Evolutionary conservation across 441 rosid genomes (phyloP).

Genomic region (Syzygium syzygioides): DNA sequence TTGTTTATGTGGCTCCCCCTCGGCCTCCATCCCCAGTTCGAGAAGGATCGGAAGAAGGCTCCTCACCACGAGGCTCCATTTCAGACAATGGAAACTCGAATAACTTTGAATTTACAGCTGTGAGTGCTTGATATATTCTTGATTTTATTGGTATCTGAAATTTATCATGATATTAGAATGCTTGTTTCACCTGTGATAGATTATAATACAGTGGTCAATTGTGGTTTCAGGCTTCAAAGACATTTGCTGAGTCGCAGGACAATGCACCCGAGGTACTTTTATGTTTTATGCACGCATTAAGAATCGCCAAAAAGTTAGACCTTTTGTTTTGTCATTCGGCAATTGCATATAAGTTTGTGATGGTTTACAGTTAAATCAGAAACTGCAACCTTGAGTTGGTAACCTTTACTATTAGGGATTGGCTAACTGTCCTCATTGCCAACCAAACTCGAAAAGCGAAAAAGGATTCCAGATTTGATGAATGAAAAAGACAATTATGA

Average conservation of each 20-base stretch:
- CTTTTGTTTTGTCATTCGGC: neutral
- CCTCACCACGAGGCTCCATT: conserved; percentile 64
- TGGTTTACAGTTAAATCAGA: neutral
- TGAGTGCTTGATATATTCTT: conserved; percentile 12
- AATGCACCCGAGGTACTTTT: conserved; percentile 47
- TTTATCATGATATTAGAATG: neutral
- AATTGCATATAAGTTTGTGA: neutral
- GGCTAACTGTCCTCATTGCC: neutral
- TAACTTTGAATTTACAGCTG: conserved; percentile 31
- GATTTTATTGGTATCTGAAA: neutral
- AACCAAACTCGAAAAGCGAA: neutral
- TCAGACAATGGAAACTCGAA: conserved; percentile 49
- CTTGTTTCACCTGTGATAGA: neutral
- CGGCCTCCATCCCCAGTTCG: conserved; percentile 79
- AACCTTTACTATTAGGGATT: neutral
- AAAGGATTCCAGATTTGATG: neutral
- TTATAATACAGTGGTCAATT: neutral
- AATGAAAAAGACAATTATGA: neutral
- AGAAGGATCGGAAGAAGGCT: conserved; percentile 87
- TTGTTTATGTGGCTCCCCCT: conserved; percentile 72
- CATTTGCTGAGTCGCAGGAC: conserved; percentile 39
- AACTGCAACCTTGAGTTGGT: neutral
- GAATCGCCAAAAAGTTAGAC: neutral
- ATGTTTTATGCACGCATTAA: neutral
- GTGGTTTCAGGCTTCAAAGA: conserved; percentile 41